Base-by-base conservation (phyloP, 352 stramenopile genomes). In the Globisporangium solare region DNA sequence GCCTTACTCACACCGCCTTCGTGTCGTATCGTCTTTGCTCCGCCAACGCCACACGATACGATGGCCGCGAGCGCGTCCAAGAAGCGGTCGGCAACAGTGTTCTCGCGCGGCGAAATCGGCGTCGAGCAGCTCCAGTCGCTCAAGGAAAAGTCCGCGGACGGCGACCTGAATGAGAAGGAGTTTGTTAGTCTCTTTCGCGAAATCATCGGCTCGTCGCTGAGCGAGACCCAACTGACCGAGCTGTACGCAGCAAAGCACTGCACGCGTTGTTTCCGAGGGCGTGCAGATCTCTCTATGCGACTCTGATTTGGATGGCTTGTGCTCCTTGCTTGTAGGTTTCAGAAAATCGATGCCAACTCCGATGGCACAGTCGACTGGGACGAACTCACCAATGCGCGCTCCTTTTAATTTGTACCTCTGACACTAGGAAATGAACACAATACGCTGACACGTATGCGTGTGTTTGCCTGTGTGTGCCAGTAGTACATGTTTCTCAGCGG, bases 301-400 rank as follows among this genome's bases (percentile, higher is more conserved):
- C 0, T 20, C 58, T 37, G 1, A 14, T 39, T 10, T 35, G 20
- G 7, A 3, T 31, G 12, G 31, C 20, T 22, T 49, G 21, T 49
- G 17, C 40, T 17, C 15, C 48, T 51, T 13, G 18, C 48, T 51
- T 13, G 18, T 47, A 92, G 82, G 24, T 92, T 92, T 57, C 81
- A 89, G 63, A 94, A 95, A 69, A 94, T 96, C 48, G 87, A 95
- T 51, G 86, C 83, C 6, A 94, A 94, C 67, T 91, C 74, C 8
- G 79, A 92, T 56, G 87, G 87, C 15, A 90, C 78, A 1, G 84
- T 96, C 21, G 85, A 94, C 60, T 96, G 87, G 87, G 87, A 95
- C 58, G 87, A 96, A 59, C 83, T 96, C 45, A 96, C 87, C 3
- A 92, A 90, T 59, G 81, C 89, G 62, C 57, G 57, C n/a, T 57